These are phyloP conservation scores for Heimioporus sp. DNA, from an alignment of 768 basidiomycete genomes.

Conservation along the genomic window DNA sequence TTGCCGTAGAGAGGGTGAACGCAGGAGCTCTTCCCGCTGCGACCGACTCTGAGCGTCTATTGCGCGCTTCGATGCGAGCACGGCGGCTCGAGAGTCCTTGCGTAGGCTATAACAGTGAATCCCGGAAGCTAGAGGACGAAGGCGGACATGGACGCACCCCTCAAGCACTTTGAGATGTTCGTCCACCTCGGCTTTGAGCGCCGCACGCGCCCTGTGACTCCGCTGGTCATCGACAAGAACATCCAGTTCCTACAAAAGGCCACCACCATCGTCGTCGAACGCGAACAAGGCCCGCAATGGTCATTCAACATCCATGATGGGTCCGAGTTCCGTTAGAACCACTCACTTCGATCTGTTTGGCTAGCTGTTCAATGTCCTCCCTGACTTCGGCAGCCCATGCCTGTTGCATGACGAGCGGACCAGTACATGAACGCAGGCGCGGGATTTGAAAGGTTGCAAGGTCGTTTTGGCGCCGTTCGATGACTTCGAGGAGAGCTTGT, in stretches of 20 bases:
- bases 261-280: neutral
- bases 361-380: constrained; percentile 66
- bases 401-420: constrained; percentile 70
- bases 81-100: constrained; percentile 62
- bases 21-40: constrained; percentile 67
- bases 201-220: constrained; percentile 49
- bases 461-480: constrained; percentile 60
- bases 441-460: constrained; percentile 72
- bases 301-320: constrained; percentile 2
- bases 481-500: constrained; percentile 45
- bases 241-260: constrained; percentile 53
- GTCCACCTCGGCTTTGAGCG: constrained; percentile 49
- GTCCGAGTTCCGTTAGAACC: constrained; percentile 20
- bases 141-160: constrained; percentile 42
- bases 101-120: constrained; percentile 44
- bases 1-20: constrained; percentile 47
- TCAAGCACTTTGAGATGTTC: constrained; percentile 46
- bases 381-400: constrained; percentile 71
- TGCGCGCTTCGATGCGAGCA: constrained; percentile 69
- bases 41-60: constrained; percentile 63
- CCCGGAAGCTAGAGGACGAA: neutral
- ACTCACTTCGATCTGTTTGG: constrained; percentile 62
- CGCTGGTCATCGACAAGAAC: constrained; percentile 71
- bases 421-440: constrained; percentile 63
- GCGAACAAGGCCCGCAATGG: neutral